phyloP scores from a whole-genome alignment of 1,284 basidiomycete genomes.

The Sparassis latifolia region DNA sequence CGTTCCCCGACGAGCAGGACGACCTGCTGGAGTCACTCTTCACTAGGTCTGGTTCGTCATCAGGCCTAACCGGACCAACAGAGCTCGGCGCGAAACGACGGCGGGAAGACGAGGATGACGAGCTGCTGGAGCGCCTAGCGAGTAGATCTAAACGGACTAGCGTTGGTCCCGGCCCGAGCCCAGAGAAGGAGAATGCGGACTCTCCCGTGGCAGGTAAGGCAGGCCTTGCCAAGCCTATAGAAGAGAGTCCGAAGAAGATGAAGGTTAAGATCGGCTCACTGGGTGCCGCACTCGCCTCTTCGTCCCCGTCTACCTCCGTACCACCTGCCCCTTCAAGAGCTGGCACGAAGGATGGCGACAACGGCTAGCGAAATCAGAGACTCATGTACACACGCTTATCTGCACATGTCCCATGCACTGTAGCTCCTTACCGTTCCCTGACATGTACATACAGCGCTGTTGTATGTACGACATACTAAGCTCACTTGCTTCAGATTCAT shows the following conservation, averaged over 20 bases:
- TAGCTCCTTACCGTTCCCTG: background rate
- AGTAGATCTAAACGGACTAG: constrained; percentile 50
- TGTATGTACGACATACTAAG: too few species aligned
- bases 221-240: constrained; percentile 37
- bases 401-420: constrained; percentile 4
- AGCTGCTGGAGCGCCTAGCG: constrained; percentile 49
- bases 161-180: constrained; percentile 29
- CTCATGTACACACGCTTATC: constrained; percentile 14
- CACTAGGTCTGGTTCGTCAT: constrained; percentile 34
- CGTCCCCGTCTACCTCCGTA: constrained; percentile 27
- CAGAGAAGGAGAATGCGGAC: constrained; percentile 30
- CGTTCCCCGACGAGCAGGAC: constrained; percentile 42
- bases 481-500: too few species aligned
- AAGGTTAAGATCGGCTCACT: constrained; percentile 62
- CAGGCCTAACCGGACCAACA: constrained; percentile 23
- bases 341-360: constrained; percentile 70
- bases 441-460: too few species aligned
- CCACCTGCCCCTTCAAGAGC: constrained; percentile 47
- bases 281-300: constrained; percentile 32
- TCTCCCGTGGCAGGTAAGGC: constrained; percentile 9
- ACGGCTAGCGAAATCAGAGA: constrained; percentile 36
- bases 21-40: constrained; percentile 47
- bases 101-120: constrained; percentile 74
- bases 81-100: constrained; percentile 62
- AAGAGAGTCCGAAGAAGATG: constrained; percentile 71